Percentiles rank a stretch among this genome's conserved stretches.
Conservation (phyloP, 768 basidiomycete genomes). For the Suillus lakei region DNA sequence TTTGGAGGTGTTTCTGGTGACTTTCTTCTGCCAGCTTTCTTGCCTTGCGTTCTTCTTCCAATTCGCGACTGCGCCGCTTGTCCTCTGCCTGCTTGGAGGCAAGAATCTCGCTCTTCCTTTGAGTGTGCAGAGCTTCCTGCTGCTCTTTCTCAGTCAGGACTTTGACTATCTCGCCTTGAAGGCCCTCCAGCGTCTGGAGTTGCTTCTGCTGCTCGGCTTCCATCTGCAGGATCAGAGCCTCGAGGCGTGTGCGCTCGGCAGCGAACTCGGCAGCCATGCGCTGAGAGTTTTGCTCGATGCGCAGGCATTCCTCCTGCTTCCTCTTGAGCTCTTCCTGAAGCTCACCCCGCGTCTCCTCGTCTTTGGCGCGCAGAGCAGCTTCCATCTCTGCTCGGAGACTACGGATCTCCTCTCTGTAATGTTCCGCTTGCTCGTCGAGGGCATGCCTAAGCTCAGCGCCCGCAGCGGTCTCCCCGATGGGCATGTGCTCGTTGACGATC, state of each 20-base stretch:
- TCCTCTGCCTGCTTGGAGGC: slow-evolving; percentile 30
- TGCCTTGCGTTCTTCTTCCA: slow-evolving; percentile 36
- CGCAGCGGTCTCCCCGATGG: slow-evolving; percentile 56
- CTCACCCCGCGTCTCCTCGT: slow-evolving; percentile 50
- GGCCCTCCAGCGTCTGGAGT: slow-evolving; percentile 21
- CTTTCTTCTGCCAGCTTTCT: slow-evolving; percentile 29
- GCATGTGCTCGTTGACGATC: slow-evolving; percentile 51
- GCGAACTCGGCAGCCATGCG: slow-evolving; percentile 44
- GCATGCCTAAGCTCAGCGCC: slow-evolving; percentile 57
- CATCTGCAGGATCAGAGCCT: slow-evolving; percentile 33
- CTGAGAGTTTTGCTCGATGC: slow-evolving; percentile 44
- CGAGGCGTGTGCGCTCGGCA: slow-evolving; percentile 40
- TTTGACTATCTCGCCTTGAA: slow-evolving; percentile 31
- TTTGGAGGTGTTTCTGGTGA: slow-evolving; percentile 33
- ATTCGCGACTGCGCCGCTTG: slow-evolving; percentile 28
- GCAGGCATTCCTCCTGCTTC: slow-evolving; percentile 46
- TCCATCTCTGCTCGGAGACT: slow-evolving; percentile 53
- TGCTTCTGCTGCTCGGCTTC: slow-evolving; percentile 26
- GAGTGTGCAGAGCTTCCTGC: slow-evolving; percentile 30
- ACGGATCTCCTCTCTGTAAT: slow-evolving; percentile 52
- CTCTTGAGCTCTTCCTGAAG: slow-evolving; percentile 48
- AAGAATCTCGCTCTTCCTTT: slow-evolving; percentile 33
- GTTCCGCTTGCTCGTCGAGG: slow-evolving; percentile 48
- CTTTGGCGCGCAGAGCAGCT: slow-evolving; percentile 45
- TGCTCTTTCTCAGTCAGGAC: slow-evolving; percentile 32